Percentiles rank a stretch among this genome's conserved stretches.
Evolutionary conservation across 2,329 filamentous ascomycete species (phyloP).

Genomic region (Aspergillus versicolor): DNA sequence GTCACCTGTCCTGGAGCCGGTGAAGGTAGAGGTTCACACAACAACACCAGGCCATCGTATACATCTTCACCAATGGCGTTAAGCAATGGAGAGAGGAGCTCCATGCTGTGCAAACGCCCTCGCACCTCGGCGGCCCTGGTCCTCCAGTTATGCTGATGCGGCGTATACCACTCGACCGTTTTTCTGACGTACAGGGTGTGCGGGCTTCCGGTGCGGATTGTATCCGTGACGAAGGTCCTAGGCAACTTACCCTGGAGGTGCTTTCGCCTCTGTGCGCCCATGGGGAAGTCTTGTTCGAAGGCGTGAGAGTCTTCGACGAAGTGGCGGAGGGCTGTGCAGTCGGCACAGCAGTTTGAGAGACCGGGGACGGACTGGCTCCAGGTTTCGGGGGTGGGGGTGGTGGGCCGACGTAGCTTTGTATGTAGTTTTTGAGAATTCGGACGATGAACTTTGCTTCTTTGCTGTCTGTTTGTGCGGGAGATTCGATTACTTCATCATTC

Average conservation of each 20-base stretch:
- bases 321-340: neutral
- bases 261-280: neutral
- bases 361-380: neutral
- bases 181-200: neutral
- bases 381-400: neutral
- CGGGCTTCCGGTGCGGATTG: neutral
- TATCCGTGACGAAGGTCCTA: neutral
- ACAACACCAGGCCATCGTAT: too few relatives aligned
- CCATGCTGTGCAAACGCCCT: rapidly evolving
- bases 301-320: neutral
- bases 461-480: too few relatives aligned
- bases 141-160: too few relatives aligned
- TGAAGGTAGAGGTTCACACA: too few relatives aligned
- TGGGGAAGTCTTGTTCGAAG: neutral
- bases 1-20: too few relatives aligned
- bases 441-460: neutral
- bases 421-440: neutral
- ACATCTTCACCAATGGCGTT: too few relatives aligned
- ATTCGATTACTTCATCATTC: too few relatives aligned
- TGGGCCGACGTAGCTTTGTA: neutral
- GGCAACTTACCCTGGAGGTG: neutral
- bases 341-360: neutral
- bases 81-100: too few relatives aligned
- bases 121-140: too few relatives aligned
- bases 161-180: neutral